Evolutionary conservation across 2,329 filamentous ascomycete genomes (phyloP), one percentile per base, ranked within the genome.

Genomic region (Colletotrichum orchidophilum): DNA sequence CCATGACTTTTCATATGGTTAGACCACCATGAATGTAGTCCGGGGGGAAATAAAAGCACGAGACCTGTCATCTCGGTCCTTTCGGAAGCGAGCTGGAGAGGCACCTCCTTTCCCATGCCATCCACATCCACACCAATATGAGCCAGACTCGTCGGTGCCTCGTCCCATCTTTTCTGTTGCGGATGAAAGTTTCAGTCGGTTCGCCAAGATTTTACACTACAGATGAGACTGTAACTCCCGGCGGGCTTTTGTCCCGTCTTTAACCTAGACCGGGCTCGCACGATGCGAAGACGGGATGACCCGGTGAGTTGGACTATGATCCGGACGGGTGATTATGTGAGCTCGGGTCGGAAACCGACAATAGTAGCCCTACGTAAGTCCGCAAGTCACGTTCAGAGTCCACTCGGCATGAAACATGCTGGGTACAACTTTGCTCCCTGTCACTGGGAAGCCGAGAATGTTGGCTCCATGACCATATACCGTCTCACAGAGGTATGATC

Each of bases 401-500:
- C 49, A 27, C 11, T 53, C 15, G n/a, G 35, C 13, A 29, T 31
- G n/a, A n/a, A 24, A 29, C 15, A 18, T 39, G 59, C 27, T 35
- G 58, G 9, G 24, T n/a, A 26, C 21, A 46, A 35, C 53, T 35
- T 65, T 46, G n/a, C 58, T 39, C 31, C 39, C 39, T 9, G 39
- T 46, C 39, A 18, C 8, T 46, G 39, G 18, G 39, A 21, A 21
- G 21, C 55, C 13, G 15, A 52, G 11, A 12, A 26, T 54, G 15
- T 24, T 12, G 42, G 31, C 7, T n/a, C 12, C 2, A 49, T 11
- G 18, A 49, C 15, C n/a, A 21, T 33, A 60, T 29, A 12, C 31
- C 63, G 57, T 70, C 63, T 70, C 67, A 42, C 55, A 39, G 15
- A 15, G 12, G 67, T 62, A 62, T 62, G 68, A 67, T 62, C 63